phyloP scores from a whole-genome alignment of 129 eudicot genomes.

The Oenanthe sinensis region DNA sequence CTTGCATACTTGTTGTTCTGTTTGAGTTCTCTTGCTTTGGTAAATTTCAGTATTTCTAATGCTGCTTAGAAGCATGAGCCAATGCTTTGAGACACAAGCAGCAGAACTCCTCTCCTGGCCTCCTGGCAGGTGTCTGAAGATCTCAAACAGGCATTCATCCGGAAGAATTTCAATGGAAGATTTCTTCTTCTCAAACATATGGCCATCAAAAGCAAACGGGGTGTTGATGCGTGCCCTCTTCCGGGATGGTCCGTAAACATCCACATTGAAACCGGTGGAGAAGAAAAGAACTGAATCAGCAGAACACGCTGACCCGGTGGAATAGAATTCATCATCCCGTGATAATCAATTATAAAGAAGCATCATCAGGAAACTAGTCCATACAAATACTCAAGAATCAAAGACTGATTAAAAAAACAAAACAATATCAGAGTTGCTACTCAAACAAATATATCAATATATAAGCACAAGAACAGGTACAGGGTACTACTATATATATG shows the following conservation, averaged over 20 bases:
- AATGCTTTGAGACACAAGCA: slow-evolving; percentile 85
- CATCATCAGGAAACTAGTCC: slow-evolving; percentile 17
- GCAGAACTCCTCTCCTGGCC: slow-evolving; percentile 66
- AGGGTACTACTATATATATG: background rate
- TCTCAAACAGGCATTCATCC: slow-evolving; percentile 85
- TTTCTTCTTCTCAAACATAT: slow-evolving; percentile 30
- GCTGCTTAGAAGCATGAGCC: slow-evolving; percentile 61
- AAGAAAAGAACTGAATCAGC: slow-evolving; percentile 46
- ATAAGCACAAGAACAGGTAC: no score
- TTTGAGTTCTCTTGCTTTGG: slow-evolving; percentile 18
- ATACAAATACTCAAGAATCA: background rate
- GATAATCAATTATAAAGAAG: slow-evolving; percentile 19
- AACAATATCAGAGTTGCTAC: background rate
- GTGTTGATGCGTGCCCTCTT: slow-evolving; percentile 62
- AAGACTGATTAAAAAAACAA: background rate
- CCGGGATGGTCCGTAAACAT: slow-evolving; percentile 51
- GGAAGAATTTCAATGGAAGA: slow-evolving; percentile 78
- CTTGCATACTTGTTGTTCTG: background rate
- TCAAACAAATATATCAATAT: background rate
- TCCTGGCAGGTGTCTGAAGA: slow-evolving; percentile 61
- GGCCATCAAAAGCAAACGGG: slow-evolving; percentile 29
- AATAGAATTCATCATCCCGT: slow-evolving; percentile 68
- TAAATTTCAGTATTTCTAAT: slow-evolving; percentile 44
- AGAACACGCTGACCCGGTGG: slow-evolving; percentile 46
- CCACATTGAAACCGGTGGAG: slow-evolving; percentile 37